Base-by-base conservation (phyloP, 2,329 filamentous ascomycete species). In the Colletotrichum sp. region DNA sequence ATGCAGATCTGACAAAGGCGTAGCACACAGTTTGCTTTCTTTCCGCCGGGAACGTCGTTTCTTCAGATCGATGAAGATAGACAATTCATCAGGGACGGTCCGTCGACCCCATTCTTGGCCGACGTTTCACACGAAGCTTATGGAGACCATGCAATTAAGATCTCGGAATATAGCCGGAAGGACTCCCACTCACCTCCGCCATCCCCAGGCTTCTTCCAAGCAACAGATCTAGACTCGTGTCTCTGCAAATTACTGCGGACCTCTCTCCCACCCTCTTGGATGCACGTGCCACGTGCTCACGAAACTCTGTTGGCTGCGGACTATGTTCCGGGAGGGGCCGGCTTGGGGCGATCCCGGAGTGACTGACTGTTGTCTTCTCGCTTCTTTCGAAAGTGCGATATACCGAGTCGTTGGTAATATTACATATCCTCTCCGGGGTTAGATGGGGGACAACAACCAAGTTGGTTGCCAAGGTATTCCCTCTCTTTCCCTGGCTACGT, bases 201-300 rank as follows among this genome's bases (percentile, higher is more conserved):
- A n/a, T n/a, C 26, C 16, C 16, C 44, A 44, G 65, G 32, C 52
- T 44, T 60, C 15, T 52, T n/a, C 32, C 30, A 59, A 63, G 57
- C 68, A 70, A 5, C 26, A 7, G 24, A 22, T 63, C 48, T 8
- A 60, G 26, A 44, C 59, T 18, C 13, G n/a, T 22, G 44, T 52
- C 44, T 52, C 44, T 52, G 44, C n/a, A 52, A 52, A 52, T 52
- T 52, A 22, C 44, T 22, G n/a, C n/a, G 44, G 44, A n/a, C 44
- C 6, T 22, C 44, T 52, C 44, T 22, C n/a, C n/a, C 44, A 52
- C 44, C n/a, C 44, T 52, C 44, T 24, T 26, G 18, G 10, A 59
- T 60, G 64, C 63, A 74, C 64, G 48, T 59, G 55, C 70, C 74
- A 74, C 70, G 65, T 76, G 64, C 68, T 63, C 52, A 55, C 72